Base-by-base conservation (phyloP, 768 basidiomycete genomes). In the Candolleomyces eurysporus region DNA sequence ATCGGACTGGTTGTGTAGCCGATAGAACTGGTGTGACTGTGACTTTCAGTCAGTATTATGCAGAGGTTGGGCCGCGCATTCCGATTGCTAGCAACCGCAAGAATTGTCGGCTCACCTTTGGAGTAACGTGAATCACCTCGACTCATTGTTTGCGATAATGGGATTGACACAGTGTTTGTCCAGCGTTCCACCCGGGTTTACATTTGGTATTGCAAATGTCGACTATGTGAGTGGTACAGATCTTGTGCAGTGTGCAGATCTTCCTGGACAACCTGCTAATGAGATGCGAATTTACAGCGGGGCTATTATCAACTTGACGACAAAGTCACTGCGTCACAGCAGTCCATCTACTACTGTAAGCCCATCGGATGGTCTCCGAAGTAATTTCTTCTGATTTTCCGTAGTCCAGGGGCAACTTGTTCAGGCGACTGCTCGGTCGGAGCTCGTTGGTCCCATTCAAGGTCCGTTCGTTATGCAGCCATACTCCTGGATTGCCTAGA, bases 241-340 rank as follows among this genome's bases (percentile, higher is more conserved):
- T 16, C 13, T 30, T 46, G 8, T 22, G n/a, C 39, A 26, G 26
- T 46, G 8, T 22, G n/a, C 39, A 26, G 26, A 17, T 17, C 32
- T 54, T 16, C 14, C 30, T 32, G 26, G 31, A 36, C 17, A 21
- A 56, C 21, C 21, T 46, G 45, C 19, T 17, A 21, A 46, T 46
- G 10, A 46, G 45, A 2, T 36, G 11, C 17, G 10, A 14, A 46
- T 13, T 46, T 14, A 46, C 16, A 68, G 65, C 69, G 69, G 48
- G 67, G 67, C 31, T 70, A 68, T 57, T 70, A 70, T 36, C 67
- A 71, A 60, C 66, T 69, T 36, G 70, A 69, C 59, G 52, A 54
- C 42, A 62, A 64, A 39, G 70, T 68, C 3, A 68, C 67, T 14
- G 67, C 70, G 32, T 32, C 65, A 5, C 70, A 71, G 59, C 66